Conservation (phyloP, 2,329 filamentous ascomycete species). For the Colletotrichum australisinense region DNA sequence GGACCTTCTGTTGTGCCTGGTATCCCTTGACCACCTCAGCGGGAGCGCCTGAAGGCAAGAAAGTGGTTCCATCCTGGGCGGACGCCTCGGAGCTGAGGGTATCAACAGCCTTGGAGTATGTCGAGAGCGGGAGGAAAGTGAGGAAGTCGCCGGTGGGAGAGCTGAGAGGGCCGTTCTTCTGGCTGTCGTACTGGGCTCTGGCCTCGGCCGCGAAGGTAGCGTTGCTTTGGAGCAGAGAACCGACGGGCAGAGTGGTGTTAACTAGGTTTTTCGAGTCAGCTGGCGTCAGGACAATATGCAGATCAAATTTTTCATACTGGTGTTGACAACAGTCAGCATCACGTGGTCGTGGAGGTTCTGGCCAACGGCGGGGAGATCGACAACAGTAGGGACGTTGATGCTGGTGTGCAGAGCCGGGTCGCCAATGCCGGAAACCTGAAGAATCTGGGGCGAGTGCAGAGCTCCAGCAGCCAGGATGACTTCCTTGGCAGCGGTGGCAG, state of each 20-base stretch:
- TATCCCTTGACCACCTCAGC: conserved; percentile 52
- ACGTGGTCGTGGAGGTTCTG: conserved; percentile 37
- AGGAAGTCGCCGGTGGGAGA: conserved; percentile 39
- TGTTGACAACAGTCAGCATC: conserved; percentile 24
- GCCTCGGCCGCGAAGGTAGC: conserved; percentile 47
- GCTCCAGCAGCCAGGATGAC: conserved; percentile 55
- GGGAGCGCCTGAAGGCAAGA: conserved; percentile 47
- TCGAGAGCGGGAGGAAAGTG: conserved; percentile 38
- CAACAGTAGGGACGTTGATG: conserved; percentile 30
- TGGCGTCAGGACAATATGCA: neutral
- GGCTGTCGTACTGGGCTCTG: conserved; percentile 44
- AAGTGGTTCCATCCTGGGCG: conserved; percentile 46
- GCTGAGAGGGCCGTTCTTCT: conserved; percentile 45
- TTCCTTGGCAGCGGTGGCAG: conserved; percentile 44
- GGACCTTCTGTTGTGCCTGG: conserved; percentile 46
- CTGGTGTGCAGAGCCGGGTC: conserved; percentile 23
- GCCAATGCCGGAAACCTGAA: conserved; percentile 64
- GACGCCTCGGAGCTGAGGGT: conserved; percentile 43
- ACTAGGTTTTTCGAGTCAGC: conserved; percentile 8
- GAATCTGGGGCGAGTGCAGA: conserved; percentile 54
- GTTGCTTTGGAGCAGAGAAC: conserved; percentile 43
- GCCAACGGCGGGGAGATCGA: conserved; percentile 34
- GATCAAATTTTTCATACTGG: neutral
- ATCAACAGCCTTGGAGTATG: conserved; percentile 41
- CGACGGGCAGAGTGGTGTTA: conserved; percentile 25